Conservation (phyloP, 768 basidiomycete genomes). For the Lentinula raphanica region DNA sequence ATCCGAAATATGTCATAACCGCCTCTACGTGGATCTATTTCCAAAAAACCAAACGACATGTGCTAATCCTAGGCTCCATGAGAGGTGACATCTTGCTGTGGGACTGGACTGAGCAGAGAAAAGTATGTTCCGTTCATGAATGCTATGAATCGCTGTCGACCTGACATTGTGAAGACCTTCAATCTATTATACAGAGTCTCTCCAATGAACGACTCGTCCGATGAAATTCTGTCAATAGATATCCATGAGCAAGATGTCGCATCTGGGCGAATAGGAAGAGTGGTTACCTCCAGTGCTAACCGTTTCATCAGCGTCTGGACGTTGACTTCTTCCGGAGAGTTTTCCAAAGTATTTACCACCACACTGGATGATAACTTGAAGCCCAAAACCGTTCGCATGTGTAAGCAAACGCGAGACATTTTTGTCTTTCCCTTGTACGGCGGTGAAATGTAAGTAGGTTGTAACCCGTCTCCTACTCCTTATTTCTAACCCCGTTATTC, state of each 20-base stretch:
- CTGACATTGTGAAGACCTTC: background rate
- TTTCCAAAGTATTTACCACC: background rate
- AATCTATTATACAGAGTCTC: background rate
- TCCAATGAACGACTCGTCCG: background rate
- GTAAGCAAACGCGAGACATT: background rate
- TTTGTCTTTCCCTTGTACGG: background rate
- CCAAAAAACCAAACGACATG: background rate
- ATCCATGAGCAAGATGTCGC: background rate
- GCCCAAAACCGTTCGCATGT: background rate
- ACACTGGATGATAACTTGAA: background rate
- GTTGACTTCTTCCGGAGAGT: background rate
- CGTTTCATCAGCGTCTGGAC: background rate
- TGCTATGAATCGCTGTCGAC: too few species aligned
- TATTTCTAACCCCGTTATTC: background rate
- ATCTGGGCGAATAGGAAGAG: background rate
- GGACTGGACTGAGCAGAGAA: background rate
- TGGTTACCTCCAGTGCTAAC: background rate
- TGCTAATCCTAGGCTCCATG: background rate
- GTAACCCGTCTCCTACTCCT: background rate
- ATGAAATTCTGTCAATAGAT: background rate
- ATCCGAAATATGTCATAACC: background rate
- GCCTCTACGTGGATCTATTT: background rate
- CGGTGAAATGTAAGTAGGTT: background rate
- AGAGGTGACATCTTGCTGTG: background rate
- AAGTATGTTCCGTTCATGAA: too few species aligned